Evolutionary conservation across 2,329 filamentous ascomycete species (phyloP).

Genomic region (Colletotrichum acutatum): DNA sequence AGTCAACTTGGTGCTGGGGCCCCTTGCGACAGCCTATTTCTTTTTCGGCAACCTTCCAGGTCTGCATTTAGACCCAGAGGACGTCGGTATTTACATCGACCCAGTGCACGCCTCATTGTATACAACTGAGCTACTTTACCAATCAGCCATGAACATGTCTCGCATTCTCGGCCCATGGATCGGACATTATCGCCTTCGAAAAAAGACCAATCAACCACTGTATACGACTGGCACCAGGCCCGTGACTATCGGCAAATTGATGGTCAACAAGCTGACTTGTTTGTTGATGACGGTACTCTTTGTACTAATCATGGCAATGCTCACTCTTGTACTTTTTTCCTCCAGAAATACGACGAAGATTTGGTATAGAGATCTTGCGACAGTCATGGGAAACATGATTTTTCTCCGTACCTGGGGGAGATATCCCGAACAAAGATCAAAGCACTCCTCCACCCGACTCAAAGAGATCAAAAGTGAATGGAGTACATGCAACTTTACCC

Average conservation of each 20-base stretch:
- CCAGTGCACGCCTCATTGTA: neutral
- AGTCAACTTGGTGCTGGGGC: too few species aligned
- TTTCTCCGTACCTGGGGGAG: neutral
- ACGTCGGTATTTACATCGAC: too few species aligned
- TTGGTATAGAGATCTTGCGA: slow-evolving; percentile 16
- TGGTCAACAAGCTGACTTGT: slow-evolving; percentile 4
- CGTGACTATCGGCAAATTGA: neutral
- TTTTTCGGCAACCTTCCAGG: too few species aligned
- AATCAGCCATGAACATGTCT: neutral
- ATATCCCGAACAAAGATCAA: too few species aligned
- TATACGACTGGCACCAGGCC: neutral
- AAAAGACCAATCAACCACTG: neutral
- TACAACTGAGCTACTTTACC: slow-evolving; percentile 1
- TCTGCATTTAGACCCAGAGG: too few species aligned
- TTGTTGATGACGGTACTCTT: neutral
- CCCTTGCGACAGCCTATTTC: too few species aligned
- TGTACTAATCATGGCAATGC: neutral
- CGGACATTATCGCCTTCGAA: slow-evolving; percentile 5
- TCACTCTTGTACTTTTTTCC: neutral
- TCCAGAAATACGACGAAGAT: neutral
- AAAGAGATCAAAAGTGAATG: neutral
- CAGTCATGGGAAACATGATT: slow-evolving; percentile 11
- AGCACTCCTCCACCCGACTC: too few species aligned
- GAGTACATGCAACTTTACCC: neutral
- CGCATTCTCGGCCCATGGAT: neutral